Percentiles rank a stretch among this genome's conserved stretches.
Conservation (phyloP, 495 filamentous ascomycete genomes). For the Xylona heveae region DNA sequence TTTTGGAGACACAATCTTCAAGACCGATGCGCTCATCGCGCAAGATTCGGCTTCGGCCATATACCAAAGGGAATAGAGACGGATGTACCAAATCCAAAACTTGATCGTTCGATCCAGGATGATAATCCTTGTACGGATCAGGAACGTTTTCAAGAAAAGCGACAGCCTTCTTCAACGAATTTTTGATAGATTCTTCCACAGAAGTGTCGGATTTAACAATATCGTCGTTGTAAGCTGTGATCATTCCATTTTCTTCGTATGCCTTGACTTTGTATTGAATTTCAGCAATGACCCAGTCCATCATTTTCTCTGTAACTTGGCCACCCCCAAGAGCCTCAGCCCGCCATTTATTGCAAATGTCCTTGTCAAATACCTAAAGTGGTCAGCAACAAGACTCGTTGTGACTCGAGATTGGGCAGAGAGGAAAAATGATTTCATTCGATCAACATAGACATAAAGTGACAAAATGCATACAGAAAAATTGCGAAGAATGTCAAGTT, state of each 20-base stretch:
- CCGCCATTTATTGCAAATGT: conserved; percentile 2
- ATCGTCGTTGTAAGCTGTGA: conserved; percentile 6
- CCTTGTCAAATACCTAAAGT: no score
- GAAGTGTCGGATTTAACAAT: conserved; percentile 11
- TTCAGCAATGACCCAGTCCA: conserved; percentile 1
- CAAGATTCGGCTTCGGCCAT: conserved; percentile 27
- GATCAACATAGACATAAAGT: no score
- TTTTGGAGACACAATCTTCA: conserved; percentile 17
- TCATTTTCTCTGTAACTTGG: background rate
- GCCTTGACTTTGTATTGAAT: conserved; percentile 7
- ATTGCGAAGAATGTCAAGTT: no score
- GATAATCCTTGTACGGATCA: conserved; percentile 28
- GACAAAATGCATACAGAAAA: no score
- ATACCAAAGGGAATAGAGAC: conserved; percentile 35
- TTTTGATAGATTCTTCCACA: conserved; percentile 3
- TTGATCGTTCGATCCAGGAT: conserved; percentile 27
- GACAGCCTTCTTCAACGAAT: conserved; percentile 7
- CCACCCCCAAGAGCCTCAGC: background rate
- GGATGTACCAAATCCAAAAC: conserved; percentile 42
- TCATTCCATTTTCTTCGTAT: conserved; percentile 1
- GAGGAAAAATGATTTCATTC: no score
- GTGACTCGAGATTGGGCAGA: no score
- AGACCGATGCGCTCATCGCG: conserved; percentile 16
- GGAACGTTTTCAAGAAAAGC: conserved; percentile 7
- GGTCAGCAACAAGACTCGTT: no score